Conservation (phyloP, 2,329 filamentous ascomycete species). For the Ophiosphaerella narmari region DNA sequence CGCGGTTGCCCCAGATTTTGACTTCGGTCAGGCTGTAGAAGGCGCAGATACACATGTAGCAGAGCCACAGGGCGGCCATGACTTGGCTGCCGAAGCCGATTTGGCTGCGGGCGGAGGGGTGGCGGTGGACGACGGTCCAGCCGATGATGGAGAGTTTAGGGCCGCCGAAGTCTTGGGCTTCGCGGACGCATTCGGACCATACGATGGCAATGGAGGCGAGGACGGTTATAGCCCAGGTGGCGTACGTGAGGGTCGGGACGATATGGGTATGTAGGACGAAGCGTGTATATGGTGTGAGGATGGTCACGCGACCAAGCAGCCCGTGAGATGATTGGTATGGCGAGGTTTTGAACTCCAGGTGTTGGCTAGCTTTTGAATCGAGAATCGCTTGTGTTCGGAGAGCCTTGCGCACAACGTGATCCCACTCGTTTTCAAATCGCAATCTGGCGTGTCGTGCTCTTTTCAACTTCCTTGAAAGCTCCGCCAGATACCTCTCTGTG, state of each 20-base stretch:
- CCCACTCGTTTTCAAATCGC: slow-evolving; percentile 86
- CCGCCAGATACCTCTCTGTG: slow-evolving; percentile 90
- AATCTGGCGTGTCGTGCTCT: slow-evolving; percentile 82
- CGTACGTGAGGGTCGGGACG: slow-evolving; percentile 69
- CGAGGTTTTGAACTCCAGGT: slow-evolving; percentile 72
- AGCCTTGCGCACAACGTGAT: slow-evolving; percentile 74
- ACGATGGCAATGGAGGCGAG: slow-evolving; percentile 81
- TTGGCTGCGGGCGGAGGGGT: slow-evolving; percentile 70
- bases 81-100: slow-evolving; percentile 87
- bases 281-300: slow-evolving; percentile 80
- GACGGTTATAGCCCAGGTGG: slow-evolving; percentile 69
- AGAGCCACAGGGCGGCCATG: slow-evolving; percentile 83
- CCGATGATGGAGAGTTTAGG: slow-evolving; percentile 74
- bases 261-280: slow-evolving; percentile 77
- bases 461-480: slow-evolving; percentile 80
- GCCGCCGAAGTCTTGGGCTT: slow-evolving; percentile 58
- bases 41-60: slow-evolving; percentile 94
- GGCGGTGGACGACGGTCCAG: slow-evolving; percentile 74
- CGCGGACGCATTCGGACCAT: slow-evolving; percentile 92
- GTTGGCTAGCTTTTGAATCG: slow-evolving; percentile 79
- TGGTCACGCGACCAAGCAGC: slow-evolving; percentile 47
- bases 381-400: slow-evolving; percentile 78
- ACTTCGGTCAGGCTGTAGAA: slow-evolving; percentile 87
- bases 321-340: slow-evolving; percentile 53
- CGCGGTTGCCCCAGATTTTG: slow-evolving; percentile 96